Base-by-base conservation (phyloP, 805 yeast species). In the Yarrowia sp. region DNA sequence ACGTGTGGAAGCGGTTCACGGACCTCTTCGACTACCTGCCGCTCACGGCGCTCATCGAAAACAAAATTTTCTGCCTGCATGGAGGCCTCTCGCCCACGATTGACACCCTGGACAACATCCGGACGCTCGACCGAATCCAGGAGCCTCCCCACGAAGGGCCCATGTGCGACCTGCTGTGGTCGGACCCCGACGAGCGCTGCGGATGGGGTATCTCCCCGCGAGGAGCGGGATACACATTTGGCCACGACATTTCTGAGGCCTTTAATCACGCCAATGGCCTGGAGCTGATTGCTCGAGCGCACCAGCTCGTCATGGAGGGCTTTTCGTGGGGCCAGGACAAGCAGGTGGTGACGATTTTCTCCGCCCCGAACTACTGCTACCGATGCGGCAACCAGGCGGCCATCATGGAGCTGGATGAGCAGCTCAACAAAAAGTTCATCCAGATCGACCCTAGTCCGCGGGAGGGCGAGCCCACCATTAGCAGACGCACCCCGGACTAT, bases 161-260 rank as follows among this genome's bases (percentile, higher is more conserved):
- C 69, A 91, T 92, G 97, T 90, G 97, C 77, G 97, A 92, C 73
- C 80, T 92, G 71, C 80, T 92, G 68, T 92, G 97, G 97, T 87
- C 96, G 4, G 97, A 92, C 74, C 97, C 97, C 14, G 98, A 92
- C 74, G 97, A 92, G 74, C 81, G 97, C 72, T 96, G 96, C 68
- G 96, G 96, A 70, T 92, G 98, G 98, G 97, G 97, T 66, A 91
- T 92, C 68, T 86, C 94, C 71, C 97, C 97, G 75, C 85, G 98
- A 82, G 97, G 97, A 80, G 98, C 98, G 66, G 98, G 98, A 75
- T 92, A 89, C 87, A 91, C 97, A 71, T 92, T 92, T 83, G 98
- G 98, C 70, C 96, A 88, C 78, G 97, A 92, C 80, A 90, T 92
- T 71, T 83, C 90, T 69, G 97, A 91, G 76, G 97, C 92, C 75